Conservation (phyloP, 139 green algal genomes). For the Zygnema circumcarinatum region DNA sequence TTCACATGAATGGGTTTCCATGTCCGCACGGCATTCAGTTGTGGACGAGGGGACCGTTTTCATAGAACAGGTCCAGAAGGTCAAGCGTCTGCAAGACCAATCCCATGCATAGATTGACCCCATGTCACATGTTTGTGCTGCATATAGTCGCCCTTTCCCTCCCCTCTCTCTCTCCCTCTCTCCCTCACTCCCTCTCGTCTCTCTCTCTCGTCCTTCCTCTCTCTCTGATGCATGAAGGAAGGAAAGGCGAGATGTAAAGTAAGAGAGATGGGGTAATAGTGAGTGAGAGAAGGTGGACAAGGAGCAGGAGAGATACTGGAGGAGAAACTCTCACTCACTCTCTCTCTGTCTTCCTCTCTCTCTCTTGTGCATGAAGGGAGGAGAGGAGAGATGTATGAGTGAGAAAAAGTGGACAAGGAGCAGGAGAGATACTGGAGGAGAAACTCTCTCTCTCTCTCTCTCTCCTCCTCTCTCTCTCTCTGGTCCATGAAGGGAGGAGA, state of each 20-base stretch:
- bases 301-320: not conserved
- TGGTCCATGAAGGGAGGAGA: not conserved
- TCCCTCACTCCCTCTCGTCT: not conserved
- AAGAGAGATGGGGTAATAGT: not conserved
- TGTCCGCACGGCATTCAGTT: not conserved
- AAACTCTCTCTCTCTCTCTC: not conserved
- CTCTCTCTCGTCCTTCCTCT: not conserved
- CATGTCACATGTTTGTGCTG: slow-evolving; percentile 60
- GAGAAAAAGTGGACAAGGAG: too few relatives aligned
- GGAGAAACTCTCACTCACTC: not conserved
- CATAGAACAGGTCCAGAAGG: not conserved
- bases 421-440: too few relatives aligned
- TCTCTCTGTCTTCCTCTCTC: not conserved
- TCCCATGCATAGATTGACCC: slow-evolving; percentile 22
- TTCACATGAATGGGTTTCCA: not conserved
- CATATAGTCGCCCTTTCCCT: slow-evolving; percentile 66
- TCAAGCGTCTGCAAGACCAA: not conserved
- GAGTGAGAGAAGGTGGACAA: not conserved
- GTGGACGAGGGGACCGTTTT: not conserved
- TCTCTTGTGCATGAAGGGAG: not conserved
- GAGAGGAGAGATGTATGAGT: not conserved
- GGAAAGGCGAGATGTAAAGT: not conserved
- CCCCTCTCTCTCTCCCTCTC: slow-evolving; percentile 5
- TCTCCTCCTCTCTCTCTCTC: not conserved
- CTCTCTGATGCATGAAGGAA: not conserved